These are phyloP conservation scores for Gnaphalium uliginosum DNA, from an alignment of 129 eudicot genomes.

Conservation along the genomic window DNA sequence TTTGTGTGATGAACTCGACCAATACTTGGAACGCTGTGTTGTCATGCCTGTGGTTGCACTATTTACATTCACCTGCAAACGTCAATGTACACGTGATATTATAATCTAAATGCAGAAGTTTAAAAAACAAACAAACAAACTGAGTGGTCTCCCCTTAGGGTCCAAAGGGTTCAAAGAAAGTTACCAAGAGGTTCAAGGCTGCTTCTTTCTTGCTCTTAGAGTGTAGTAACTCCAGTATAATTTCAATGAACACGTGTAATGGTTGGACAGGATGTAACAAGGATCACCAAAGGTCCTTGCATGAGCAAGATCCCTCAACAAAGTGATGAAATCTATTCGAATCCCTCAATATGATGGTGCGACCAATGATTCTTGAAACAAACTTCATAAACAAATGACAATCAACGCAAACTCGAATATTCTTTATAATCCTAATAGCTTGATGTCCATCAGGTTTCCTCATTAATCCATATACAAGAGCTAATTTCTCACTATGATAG, in stretches of 20 bases:
- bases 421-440: constrained; percentile 50
- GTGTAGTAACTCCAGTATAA: not conserved
- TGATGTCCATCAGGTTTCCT: constrained; percentile 36
- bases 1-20: not conserved
- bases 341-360: constrained; percentile 48
- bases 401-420: constrained; percentile 48
- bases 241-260: not conserved
- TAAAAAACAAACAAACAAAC: no score
- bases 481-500: constrained; percentile 54
- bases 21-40: not conserved
- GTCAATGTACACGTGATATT: not conserved
- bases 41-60: not conserved
- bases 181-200: not conserved
- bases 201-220: not conserved
- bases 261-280: not conserved
- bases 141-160: no score
- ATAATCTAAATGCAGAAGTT: not conserved
- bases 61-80: not conserved
- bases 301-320: constrained; percentile 46
- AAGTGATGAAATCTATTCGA: constrained; percentile 58
- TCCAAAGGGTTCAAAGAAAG: not conserved
- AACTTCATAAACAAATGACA: constrained; percentile 57
- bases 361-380: constrained; percentile 40
- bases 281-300: constrained; percentile 53
- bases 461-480: constrained; percentile 45